Percentiles rank a stretch among this genome's conserved stretches.
Evolutionary conservation across 148 eudicot genomes (phyloP).

Genomic region (Dysphania ambrosioides): DNA sequence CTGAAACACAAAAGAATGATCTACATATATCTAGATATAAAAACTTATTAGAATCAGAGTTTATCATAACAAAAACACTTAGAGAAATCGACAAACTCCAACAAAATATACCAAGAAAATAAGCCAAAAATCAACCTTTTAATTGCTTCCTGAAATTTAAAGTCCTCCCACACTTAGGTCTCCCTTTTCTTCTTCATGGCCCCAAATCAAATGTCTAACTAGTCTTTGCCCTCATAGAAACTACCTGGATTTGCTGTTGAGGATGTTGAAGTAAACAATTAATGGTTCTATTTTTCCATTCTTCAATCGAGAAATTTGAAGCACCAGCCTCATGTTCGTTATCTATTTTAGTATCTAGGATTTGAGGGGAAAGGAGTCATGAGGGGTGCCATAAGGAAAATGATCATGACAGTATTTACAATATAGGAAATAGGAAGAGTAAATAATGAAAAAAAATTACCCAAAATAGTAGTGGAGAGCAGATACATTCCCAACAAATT

Average conservation of each 20-base stretch:
- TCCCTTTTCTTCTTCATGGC: constrained; percentile 77
- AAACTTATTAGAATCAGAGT: too few relatives aligned
- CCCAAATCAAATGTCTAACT: constrained; percentile 54
- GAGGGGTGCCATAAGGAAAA: constrained; percentile 79
- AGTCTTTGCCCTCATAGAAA: constrained; percentile 40
- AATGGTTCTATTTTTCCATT: constrained; percentile 43
- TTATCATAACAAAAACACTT: too few relatives aligned
- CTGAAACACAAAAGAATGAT: too few relatives aligned
- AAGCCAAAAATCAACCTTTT: constrained; percentile 97
- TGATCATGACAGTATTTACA: constrained; percentile 51
- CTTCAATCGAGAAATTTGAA: constrained; percentile 28
- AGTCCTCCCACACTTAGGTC: constrained; percentile 91
- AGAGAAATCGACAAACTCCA: too few relatives aligned
- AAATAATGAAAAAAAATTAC: constrained; percentile 32
- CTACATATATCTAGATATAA: too few relatives aligned
- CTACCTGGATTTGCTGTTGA: constrained; percentile 42
- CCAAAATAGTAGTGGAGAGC: constrained; percentile 51
- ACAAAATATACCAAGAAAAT: constrained; percentile 73
- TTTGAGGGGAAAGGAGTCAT: constrained; percentile 58
- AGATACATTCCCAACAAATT: constrained; percentile 68
- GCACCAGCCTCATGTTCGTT: constrained; percentile 27
- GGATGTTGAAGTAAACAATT: constrained; percentile 45
- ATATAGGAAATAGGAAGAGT: constrained; percentile 38
- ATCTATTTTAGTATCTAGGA: constrained; percentile 16
- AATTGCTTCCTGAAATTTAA: constrained; percentile 64